Evolutionary conservation across 371 early-diverging fungal genomes (phyloP).

Genomic region (Blakeslea trispora): DNA sequence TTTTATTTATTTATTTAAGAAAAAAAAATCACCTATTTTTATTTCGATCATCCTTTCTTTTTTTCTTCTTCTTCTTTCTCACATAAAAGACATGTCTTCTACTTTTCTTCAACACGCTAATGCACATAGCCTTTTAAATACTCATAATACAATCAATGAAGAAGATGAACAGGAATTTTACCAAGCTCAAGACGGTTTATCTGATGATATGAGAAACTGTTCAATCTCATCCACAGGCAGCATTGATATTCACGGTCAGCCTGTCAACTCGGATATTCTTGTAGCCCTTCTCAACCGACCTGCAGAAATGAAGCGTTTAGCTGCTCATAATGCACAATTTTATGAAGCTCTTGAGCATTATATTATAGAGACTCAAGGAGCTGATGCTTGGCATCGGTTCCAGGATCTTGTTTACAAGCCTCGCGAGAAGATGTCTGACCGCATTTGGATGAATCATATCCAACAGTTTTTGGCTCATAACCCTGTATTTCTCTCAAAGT

Average conservation of each 20-base stretch:
- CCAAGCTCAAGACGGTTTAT: neutral
- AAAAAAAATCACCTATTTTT: too few species aligned
- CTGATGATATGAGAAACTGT: slow-evolving; percentile 12
- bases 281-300: slow-evolving; percentile 46
- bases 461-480: slow-evolving; percentile 37
- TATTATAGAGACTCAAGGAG: slow-evolving; percentile 43
- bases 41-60: neutral
- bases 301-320: slow-evolving; percentile 37
- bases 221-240: slow-evolving; percentile 21
- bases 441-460: slow-evolving; percentile 41
- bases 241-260: slow-evolving; percentile 41
- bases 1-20: neutral
- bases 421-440: slow-evolving; percentile 43
- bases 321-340: slow-evolving; percentile 32
- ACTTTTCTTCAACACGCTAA: slow-evolving; percentile 10
- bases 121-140: slow-evolving; percentile 5
- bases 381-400: slow-evolving; percentile 40
- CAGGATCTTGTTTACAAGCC: slow-evolving; percentile 36
- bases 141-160: slow-evolving; percentile 9
- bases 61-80: slow-evolving; percentile 10
- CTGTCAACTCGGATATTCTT: slow-evolving; percentile 34
- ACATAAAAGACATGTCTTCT: slow-evolving; percentile 11
- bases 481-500: slow-evolving; percentile 46
- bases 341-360: slow-evolving; percentile 36
- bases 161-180: slow-evolving; percentile 5